Percentiles rank a stretch among this genome's conserved stretches.
Evolutionary conservation across 148 eudicot species (phyloP).

Genomic region (Arbutus unedo): DNA sequence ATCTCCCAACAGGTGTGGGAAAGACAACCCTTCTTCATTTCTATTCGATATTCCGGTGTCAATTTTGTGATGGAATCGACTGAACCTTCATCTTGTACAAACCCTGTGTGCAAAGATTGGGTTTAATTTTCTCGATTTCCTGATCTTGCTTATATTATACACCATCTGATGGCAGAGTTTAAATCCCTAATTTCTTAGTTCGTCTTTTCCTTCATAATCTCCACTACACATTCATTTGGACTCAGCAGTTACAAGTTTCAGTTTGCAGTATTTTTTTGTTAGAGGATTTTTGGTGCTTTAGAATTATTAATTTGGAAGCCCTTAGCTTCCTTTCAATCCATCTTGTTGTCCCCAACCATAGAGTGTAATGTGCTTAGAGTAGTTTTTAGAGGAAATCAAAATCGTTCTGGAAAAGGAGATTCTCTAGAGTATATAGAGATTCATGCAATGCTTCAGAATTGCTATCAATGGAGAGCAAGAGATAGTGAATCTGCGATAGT

Average conservation of each 20-base stretch:
- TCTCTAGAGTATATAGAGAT: background rate
- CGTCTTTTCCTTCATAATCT: background rate
- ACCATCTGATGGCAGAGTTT: background rate
- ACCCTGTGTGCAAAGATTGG: background rate
- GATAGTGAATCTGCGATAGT: background rate
- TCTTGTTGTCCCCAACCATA: background rate
- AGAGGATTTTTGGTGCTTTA: background rate
- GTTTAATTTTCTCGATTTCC: background rate
- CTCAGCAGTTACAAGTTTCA: background rate
- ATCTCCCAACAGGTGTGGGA: slow-evolving; percentile 51
- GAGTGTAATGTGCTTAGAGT: background rate
- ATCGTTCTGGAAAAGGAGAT: background rate
- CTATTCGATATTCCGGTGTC: background rate
- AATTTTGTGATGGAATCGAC: no score
- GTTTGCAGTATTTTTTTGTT: background rate
- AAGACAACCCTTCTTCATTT: background rate
- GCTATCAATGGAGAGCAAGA: background rate
- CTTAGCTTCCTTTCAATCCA: background rate
- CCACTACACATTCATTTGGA: background rate
- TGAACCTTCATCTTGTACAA: background rate
- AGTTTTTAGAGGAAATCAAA: background rate
- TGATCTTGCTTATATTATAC: background rate
- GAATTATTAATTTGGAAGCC: background rate
- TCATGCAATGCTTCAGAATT: background rate
- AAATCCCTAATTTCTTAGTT: no score